Evolutionary conservation across 805 yeast species (phyloP).

Genomic region (Ogataea thermomethanolica): DNA sequence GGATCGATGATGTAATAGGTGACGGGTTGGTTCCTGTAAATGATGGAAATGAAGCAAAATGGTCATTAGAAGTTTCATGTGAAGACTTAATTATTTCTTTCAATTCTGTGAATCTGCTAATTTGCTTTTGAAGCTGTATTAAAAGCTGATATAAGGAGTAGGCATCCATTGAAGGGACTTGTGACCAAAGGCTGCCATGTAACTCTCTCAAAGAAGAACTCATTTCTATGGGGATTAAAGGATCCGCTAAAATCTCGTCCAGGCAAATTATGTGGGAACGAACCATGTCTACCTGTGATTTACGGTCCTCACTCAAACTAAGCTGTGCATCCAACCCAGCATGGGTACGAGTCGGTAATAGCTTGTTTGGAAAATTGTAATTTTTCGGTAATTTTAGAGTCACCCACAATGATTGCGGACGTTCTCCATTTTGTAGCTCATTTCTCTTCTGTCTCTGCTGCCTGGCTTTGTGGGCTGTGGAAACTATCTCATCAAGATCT

Average conservation of each 20-base stretch:
- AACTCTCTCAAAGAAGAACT: slow-evolving; percentile 7
- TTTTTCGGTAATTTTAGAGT: slow-evolving; percentile 10
- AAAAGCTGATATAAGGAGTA: slow-evolving; percentile 10
- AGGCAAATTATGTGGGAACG: slow-evolving; percentile 5
- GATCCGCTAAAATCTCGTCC: slow-evolving; percentile 10
- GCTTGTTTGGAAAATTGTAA: too few species aligned
- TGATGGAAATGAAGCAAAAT: not conserved
- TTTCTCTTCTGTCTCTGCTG: slow-evolving; percentile 1
- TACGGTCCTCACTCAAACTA: not conserved
- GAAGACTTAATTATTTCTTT: slow-evolving; percentile 1
- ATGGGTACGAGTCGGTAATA: not conserved
- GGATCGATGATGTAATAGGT: too few species aligned
- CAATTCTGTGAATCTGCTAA: slow-evolving; percentile 6
- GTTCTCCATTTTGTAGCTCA: not conserved
- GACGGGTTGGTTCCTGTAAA: not conserved
- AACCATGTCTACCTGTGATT: slow-evolving; percentile 5
- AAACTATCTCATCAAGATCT: slow-evolving; percentile 18
- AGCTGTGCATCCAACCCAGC: not conserved
- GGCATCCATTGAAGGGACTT: slow-evolving; percentile 11
- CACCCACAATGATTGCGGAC: slow-evolving; percentile 6
- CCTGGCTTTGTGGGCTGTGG: slow-evolving; percentile 13
- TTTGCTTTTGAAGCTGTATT: slow-evolving; percentile 13
- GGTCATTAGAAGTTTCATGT: not conserved
- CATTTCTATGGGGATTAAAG: slow-evolving; percentile 11
- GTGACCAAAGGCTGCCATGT: slow-evolving; percentile 11